These are phyloP conservation scores for Candida fluviatilis DNA, from an alignment of 805 yeast genomes.

Conservation along the genomic window DNA sequence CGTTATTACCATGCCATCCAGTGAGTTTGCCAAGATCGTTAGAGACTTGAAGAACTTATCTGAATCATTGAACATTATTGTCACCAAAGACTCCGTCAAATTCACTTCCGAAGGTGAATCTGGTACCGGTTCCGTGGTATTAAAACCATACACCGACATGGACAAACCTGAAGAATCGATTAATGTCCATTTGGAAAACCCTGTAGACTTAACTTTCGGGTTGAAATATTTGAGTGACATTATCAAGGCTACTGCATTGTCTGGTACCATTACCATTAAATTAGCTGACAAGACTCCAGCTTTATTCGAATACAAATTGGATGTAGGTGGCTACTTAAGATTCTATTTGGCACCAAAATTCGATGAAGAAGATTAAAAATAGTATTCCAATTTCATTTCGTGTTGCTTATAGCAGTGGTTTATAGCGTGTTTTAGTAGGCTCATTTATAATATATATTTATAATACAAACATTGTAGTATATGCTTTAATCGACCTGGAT, in stretches of 20 bases:
- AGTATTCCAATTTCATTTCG: not conserved
- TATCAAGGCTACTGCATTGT: slow-evolving; percentile 81
- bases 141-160: slow-evolving; percentile 79
- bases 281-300: slow-evolving; percentile 92
- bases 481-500: too few species aligned
- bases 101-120: slow-evolving; percentile 89
- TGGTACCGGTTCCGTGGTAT: slow-evolving; percentile 80
- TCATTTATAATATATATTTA: not conserved
- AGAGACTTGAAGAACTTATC: slow-evolving; percentile 83
- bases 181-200: slow-evolving; percentile 73
- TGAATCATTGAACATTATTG: slow-evolving; percentile 81
- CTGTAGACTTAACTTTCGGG: slow-evolving; percentile 88
- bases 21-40: slow-evolving; percentile 84
- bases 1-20: slow-evolving; percentile 79
- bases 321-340: slow-evolving; percentile 83
- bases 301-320: slow-evolving; percentile 83
- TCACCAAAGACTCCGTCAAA: slow-evolving; percentile 88
- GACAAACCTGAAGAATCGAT: slow-evolving; percentile 76
- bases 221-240: slow-evolving; percentile 87
- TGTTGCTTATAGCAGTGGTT: not conserved
- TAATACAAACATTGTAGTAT: slow-evolving; percentile 1
- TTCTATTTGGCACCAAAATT: slow-evolving; percentile 98
- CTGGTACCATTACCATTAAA: slow-evolving; percentile 74
- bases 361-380: slow-evolving; percentile 72
- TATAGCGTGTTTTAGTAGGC: slow-evolving; percentile 1